A percentile compares a stretch with the other conserved stretches of the same genome.
Conservation (phyloP, 2,329 filamentous ascomycete species). For the Chrysosporium queenslandicum region DNA sequence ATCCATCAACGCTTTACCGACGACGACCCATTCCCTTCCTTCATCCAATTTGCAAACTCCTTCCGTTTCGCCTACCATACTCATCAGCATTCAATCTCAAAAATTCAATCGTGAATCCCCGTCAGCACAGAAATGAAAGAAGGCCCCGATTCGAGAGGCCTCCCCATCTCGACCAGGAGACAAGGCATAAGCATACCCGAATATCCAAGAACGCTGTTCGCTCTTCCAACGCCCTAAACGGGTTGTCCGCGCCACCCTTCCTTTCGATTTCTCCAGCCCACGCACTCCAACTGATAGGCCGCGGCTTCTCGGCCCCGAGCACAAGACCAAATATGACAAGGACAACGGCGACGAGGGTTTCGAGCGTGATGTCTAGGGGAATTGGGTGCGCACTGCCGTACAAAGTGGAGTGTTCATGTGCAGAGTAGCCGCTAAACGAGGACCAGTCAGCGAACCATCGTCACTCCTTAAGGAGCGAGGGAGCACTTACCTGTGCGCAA, state of each 20-base stretch:
- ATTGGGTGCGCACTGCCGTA: constrained; percentile 53
- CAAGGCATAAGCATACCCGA: constrained; percentile 47
- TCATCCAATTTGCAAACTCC: constrained; percentile 68
- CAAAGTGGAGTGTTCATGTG: constrained; percentile 78
- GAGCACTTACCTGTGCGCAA: constrained; percentile 70
- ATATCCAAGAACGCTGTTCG: constrained; percentile 81
- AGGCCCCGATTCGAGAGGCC: too few species aligned
- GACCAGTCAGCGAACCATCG: not conserved
- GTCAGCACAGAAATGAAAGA: too few species aligned
- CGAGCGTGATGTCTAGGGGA: constrained; percentile 76
- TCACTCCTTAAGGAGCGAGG: too few species aligned
- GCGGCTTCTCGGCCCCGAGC: constrained; percentile 61
- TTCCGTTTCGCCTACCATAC: constrained; percentile 48
- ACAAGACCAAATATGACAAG: constrained; percentile 79
- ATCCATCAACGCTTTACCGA: constrained; percentile 8
- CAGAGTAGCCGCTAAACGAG: constrained; percentile 73
- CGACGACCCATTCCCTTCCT: constrained; percentile 29
- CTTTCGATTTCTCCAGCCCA: constrained; percentile 63
- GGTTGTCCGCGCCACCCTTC: constrained; percentile 60
- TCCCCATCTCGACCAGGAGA: too few species aligned
- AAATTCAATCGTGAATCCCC: too few species aligned
- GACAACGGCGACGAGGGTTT: constrained; percentile 70
- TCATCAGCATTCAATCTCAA: constrained; percentile 11
- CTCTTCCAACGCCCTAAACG: constrained; percentile 68
- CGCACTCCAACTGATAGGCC: constrained; percentile 78